Conservation (phyloP, 345 rosid genomes). For the Populus euphratica region DNA sequence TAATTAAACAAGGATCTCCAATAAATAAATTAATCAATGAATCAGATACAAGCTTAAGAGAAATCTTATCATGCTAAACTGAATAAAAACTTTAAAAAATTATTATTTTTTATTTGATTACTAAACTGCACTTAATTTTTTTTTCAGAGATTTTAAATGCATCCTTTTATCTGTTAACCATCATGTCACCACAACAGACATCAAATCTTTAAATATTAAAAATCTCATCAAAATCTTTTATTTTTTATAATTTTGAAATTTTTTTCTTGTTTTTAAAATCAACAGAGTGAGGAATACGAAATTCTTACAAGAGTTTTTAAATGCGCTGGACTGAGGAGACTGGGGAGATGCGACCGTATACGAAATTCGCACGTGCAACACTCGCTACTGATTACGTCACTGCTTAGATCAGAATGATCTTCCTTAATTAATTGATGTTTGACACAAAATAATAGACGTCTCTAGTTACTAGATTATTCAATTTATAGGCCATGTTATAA, state of each 20-base stretch:
- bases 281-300: too few species aligned
- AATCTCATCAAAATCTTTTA: fast-evolving
- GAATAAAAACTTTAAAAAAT: fast-evolving
- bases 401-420: slow-evolving; percentile 16
- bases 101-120: too few species aligned
- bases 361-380: neutral
- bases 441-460: neutral
- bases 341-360: neutral
- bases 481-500: neutral
- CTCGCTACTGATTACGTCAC: slow-evolving; percentile 8
- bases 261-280: too few species aligned
- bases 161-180: too few species aligned
- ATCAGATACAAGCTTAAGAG: fast-evolving
- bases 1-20: fast-evolving
- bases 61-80: fast-evolving
- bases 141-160: too few species aligned
- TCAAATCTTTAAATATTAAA: too few species aligned
- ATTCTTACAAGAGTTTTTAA: too few species aligned
- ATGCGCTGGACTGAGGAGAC: too few species aligned
- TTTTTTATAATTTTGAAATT: too few species aligned
- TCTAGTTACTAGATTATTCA: neutral
- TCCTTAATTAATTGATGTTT: neutral
- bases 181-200: too few species aligned
- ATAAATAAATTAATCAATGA: too few species aligned
- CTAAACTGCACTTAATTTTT: fast-evolving